A percentile compares a stretch with the other conserved stretches of the same genome.
Evolutionary conservation across 768 basidiomycete species (phyloP).

Genomic region (Calocybe gangraenosa): DNA sequence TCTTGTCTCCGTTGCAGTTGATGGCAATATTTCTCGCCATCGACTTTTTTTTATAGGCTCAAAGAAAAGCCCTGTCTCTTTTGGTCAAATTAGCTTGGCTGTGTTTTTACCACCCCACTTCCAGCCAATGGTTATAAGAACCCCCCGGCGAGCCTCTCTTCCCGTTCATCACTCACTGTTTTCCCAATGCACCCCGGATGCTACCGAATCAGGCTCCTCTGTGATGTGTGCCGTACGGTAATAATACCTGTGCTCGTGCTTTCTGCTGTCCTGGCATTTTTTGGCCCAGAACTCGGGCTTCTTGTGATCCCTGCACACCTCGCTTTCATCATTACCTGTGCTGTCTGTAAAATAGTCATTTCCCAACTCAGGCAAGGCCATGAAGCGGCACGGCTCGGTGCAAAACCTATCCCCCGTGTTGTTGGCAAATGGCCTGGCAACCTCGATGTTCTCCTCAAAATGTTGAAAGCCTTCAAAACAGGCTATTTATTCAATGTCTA

Average conservation of each 20-base stretch:
- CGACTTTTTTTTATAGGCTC: too few relatives aligned
- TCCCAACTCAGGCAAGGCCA: conserved; percentile 30
- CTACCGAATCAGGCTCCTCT: conserved; percentile 48
- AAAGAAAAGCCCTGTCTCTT: conserved; percentile 8
- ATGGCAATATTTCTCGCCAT: too few relatives aligned
- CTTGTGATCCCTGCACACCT: conserved; percentile 33
- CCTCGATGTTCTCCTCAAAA: conserved; percentile 58
- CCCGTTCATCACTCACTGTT: background rate
- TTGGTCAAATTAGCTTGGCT: too few relatives aligned
- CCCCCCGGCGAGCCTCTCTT: background rate
- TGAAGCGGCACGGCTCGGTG: conserved; percentile 46
- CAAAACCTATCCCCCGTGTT: conserved; percentile 51
- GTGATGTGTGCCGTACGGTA: conserved; percentile 39
- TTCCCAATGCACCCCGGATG: conserved; percentile 33
- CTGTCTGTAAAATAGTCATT: conserved; percentile 30
- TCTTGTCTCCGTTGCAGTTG: too few relatives aligned
- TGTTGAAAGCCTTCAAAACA: conserved; percentile 51
- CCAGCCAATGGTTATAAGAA: conserved; percentile 3
- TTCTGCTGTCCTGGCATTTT: conserved; percentile 23
- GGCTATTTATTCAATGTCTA: conserved; percentile 64
- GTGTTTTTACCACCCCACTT: too few relatives aligned
- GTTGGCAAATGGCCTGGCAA: conserved; percentile 78
- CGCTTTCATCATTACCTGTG: conserved; percentile 38
- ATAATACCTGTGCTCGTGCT: conserved; percentile 38
- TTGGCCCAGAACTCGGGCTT: conserved; percentile 29